Percentiles rank a stretch among this genome's conserved stretches.
Conservation (phyloP, 2,329 filamentous ascomycete species). For the Paecilomyces variotii region DNA sequence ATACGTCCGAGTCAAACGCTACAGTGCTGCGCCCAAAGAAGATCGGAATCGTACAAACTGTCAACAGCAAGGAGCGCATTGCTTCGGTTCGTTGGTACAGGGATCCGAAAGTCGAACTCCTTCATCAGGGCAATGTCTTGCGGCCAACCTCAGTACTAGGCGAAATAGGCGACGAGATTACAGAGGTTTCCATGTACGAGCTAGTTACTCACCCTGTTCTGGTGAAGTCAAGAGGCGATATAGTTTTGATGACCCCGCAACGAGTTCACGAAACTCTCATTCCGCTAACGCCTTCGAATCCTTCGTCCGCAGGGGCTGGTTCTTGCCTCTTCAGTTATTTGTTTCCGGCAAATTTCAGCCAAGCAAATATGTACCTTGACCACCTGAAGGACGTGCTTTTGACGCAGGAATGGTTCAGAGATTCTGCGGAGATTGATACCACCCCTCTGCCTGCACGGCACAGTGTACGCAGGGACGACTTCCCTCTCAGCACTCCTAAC, state of each 20-base stretch:
- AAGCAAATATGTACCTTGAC: constrained; percentile 9
- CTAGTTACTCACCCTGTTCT: constrained; percentile 44
- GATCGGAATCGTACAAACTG: constrained; percentile 50
- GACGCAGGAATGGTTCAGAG: constrained; percentile 14
- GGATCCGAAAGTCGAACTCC: constrained; percentile 28
- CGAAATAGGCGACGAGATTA: constrained; percentile 29
- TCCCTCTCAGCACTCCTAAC: constrained; percentile 5
- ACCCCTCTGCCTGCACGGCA: constrained; percentile 11
- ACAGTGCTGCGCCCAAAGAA: constrained; percentile 33
- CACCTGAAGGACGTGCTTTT: constrained; percentile 11
- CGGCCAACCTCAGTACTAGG: constrained; percentile 39
- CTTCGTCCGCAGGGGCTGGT: constrained; percentile 2
- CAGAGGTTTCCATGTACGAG: constrained; percentile 53
- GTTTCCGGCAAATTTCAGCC: constrained; percentile 6
- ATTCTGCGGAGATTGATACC: constrained; percentile 8
- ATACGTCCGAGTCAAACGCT: not conserved
- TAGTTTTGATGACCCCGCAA: constrained; percentile 41
- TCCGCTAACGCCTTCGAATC: not conserved
- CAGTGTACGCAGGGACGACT: constrained; percentile 11
- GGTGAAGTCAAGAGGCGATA: constrained; percentile 43
- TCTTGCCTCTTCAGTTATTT: constrained; percentile 10
- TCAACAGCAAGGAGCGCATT: constrained; percentile 49
- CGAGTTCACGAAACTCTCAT: constrained; percentile 10
- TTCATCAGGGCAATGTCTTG: constrained; percentile 24
- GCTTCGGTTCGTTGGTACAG: constrained; percentile 49